phyloP scores from a whole-genome alignment of 805 yeast genomes.

The Pichia membranifaciens region DNA sequence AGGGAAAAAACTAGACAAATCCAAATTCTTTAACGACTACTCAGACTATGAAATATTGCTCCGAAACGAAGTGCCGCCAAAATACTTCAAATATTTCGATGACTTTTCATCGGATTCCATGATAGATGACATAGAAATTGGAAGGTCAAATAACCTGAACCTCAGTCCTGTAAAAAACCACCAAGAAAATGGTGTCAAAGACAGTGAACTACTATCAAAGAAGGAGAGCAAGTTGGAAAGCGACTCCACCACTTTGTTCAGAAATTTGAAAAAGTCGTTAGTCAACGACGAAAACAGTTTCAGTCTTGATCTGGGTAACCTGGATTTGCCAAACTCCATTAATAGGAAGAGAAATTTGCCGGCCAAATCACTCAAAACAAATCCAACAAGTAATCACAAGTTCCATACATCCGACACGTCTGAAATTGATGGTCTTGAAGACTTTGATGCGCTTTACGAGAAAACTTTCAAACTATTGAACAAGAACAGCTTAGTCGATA shows the following conservation, averaged over 20 bases:
- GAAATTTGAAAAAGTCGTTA: not conserved
- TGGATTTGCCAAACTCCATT: not conserved
- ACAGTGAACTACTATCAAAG: slow-evolving; percentile 3
- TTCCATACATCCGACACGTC: not conserved
- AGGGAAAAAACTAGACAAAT: slow-evolving; percentile 23
- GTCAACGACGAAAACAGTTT: not conserved
- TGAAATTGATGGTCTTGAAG: slow-evolving; percentile 1
- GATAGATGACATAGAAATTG: slow-evolving; percentile 21
- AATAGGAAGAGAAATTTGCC: not conserved
- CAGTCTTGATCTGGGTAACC: not conserved
- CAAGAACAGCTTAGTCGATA: slow-evolving; percentile 8
- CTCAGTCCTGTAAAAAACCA: slow-evolving; percentile 24
- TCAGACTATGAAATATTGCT: slow-evolving; percentile 28
- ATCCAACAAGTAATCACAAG: no score
- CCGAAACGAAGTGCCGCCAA: slow-evolving; percentile 25
- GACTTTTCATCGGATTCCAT: not conserved
- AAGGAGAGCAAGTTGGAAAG: not conserved
- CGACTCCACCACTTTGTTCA: not conserved
- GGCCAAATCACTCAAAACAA: not conserved
- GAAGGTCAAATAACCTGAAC: slow-evolving; percentile 22
- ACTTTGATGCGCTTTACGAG: slow-evolving; percentile 7
- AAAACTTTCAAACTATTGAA: slow-evolving; percentile 9
- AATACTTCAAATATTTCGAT: slow-evolving; percentile 23
- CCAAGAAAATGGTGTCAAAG: slow-evolving; percentile 9
- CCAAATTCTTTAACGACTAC: slow-evolving; percentile 20